Conservation (phyloP, 2,329 filamentous ascomycete genomes). For the Clarireedia homoeocarpa region DNA sequence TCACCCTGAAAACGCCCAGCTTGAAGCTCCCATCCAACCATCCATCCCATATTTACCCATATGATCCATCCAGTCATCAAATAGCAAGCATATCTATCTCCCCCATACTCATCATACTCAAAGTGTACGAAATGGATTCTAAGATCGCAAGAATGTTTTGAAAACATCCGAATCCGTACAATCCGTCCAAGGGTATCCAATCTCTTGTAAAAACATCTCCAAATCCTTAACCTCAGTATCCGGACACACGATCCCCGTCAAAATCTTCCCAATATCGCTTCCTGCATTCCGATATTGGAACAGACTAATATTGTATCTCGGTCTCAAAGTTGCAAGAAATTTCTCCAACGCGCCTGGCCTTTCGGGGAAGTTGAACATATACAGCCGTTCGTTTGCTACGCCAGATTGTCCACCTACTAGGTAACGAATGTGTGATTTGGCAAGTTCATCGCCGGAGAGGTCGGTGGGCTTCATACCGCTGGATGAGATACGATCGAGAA, state of each 20-base stretch:
- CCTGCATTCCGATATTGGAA: conserved; percentile 98
- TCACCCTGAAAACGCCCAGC: background rate
- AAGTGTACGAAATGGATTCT: background rate
- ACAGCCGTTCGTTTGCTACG: conserved; percentile 74
- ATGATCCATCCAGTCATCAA: background rate
- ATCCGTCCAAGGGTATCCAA: conserved; percentile 60
- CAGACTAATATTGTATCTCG: conserved; percentile 90
- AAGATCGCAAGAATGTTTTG: conserved; percentile 45
- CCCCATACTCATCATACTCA: background rate
- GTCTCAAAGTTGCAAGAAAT: conserved; percentile 77
- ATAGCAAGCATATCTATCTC: background rate
- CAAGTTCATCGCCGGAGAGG: conserved; percentile 79
- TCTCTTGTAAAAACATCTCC: conserved; percentile 48
- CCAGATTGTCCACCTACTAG: conserved; percentile 78
- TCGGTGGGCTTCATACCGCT: conserved; percentile 71
- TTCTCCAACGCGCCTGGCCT: conserved; percentile 85
- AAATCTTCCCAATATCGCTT: conserved; percentile 84
- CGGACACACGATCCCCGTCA: conserved; percentile 87
- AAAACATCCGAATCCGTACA: conserved; percentile 44
- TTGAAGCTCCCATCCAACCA: background rate
- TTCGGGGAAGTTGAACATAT: conserved; percentile 97
- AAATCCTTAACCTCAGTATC: conserved; percentile 61
- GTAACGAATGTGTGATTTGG: conserved; percentile 89
- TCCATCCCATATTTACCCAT: background rate
- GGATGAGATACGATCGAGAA: conserved; percentile 60